Percentiles rank a stretch among this genome's conserved stretches.
phyloP scores from a whole-genome alignment of 2,329 filamentous ascomycete genomes.

The Simplicillium aogashimaense region DNA sequence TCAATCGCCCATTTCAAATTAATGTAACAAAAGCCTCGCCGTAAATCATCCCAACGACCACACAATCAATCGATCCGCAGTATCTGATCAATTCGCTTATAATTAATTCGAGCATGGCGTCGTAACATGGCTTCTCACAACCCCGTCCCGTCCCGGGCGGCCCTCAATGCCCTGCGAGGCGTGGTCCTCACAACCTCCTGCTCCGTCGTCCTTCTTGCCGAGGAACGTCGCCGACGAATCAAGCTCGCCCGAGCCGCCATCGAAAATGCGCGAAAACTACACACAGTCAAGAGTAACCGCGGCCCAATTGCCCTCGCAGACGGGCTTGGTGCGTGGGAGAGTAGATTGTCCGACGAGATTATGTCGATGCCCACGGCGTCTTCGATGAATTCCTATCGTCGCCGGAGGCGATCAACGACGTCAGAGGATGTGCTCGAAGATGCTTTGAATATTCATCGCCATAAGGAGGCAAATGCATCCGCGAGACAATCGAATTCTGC shows the following conservation, averaged over 20 bases:
- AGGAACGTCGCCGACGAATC: constrained; percentile 46
- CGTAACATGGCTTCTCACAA: constrained; percentile 33
- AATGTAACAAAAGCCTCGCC: no score
- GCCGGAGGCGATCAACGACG: constrained; percentile 11
- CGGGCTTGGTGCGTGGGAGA: constrained; percentile 11
- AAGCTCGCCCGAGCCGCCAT: constrained; percentile 38
- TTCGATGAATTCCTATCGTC: constrained; percentile 16
- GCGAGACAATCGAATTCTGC: no score
- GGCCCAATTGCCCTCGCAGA: constrained; percentile 17
- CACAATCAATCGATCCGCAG: no score
- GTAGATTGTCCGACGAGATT: constrained; percentile 13
- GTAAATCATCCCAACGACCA: background rate
- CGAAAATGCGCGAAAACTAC: constrained; percentile 42
- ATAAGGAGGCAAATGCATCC: background rate
- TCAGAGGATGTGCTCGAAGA: no score
- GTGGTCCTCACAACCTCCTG: constrained; percentile 48
- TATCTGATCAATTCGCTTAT: no score
- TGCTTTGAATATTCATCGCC: no score
- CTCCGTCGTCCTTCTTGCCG: constrained; percentile 42
- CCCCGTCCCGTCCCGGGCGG: constrained; percentile 44
- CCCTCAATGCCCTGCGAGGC: constrained; percentile 44
- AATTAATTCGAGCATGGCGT: constrained; percentile 8
- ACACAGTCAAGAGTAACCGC: constrained; percentile 23
- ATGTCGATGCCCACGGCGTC: constrained; percentile 8
- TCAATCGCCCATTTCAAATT: no score